phyloP scores from a whole-genome alignment of 257 asterid genomes.

The Ballota nigra region DNA sequence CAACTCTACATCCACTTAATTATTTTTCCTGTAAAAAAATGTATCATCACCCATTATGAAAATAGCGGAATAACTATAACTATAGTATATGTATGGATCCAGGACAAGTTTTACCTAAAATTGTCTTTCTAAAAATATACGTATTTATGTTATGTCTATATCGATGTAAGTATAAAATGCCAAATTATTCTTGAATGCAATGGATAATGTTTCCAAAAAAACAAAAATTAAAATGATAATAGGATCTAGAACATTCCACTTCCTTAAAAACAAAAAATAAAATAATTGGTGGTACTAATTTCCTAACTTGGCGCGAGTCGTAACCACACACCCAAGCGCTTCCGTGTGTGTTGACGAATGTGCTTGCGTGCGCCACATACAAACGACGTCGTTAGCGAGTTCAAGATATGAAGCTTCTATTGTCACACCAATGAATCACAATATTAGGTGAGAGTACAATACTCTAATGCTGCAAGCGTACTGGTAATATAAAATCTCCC shows the following conservation, averaged over 20 bases:
- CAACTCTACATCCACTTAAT: no score
- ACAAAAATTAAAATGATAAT: neutral
- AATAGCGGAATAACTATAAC: no score
- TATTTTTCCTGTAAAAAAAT: no score
- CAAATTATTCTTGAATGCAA: neutral
- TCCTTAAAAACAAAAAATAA: neutral
- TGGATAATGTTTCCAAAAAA: slow-evolving; percentile 7
- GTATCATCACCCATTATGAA: no score
- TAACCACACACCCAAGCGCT: slow-evolving; percentile 16
- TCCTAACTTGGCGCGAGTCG: slow-evolving; percentile 31
- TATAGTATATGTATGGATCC: no score
- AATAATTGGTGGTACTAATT: slow-evolving; percentile 1
- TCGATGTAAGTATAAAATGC: neutral
- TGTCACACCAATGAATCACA: slow-evolving; percentile 11
- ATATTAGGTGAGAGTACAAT: neutral
- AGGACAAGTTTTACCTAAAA: no score
- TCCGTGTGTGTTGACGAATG: slow-evolving; percentile 20
- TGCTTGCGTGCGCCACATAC: slow-evolving; percentile 29
- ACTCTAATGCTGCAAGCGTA: neutral
- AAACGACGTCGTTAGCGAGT: neutral
- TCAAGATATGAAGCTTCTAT: neutral
- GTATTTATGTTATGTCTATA: no score
- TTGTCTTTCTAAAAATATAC: no score
- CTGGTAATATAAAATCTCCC: neutral
- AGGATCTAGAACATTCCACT: slow-evolving; percentile 31